Percentiles rank a stretch among this genome's conserved stretches.
phyloP scores from a whole-genome alignment of 2,329 filamentous ascomycete genomes.

The Rhinocladiella similis region DNA sequence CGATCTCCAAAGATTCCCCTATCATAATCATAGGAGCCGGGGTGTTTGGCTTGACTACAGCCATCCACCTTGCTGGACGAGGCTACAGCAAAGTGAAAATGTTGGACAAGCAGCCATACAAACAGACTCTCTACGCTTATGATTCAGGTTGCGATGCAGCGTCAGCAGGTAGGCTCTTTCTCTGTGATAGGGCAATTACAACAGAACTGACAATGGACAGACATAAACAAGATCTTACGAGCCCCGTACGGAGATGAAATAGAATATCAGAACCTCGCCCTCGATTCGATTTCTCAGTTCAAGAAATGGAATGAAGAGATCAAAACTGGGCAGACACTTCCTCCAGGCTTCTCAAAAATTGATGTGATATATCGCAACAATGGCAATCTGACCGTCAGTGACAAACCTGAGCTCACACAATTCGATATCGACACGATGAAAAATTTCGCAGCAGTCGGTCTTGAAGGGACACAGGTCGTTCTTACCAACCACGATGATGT shows the following conservation, averaged over 20 bases:
- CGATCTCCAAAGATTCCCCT: slow-evolving; percentile 30
- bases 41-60: slow-evolving; percentile 51
- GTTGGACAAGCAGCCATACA: slow-evolving; percentile 34
- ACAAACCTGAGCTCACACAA: neutral
- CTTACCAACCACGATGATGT: slow-evolving; percentile 33
- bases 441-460: slow-evolving; percentile 37
- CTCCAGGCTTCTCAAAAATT: slow-evolving; percentile 37
- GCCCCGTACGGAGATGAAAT: slow-evolving; percentile 42
- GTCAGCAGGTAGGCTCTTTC: slow-evolving; percentile 41
- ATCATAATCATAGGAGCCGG: slow-evolving; percentile 51
- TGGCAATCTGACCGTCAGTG: slow-evolving; percentile 30
- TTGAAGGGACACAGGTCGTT: slow-evolving; percentile 36
- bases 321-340: slow-evolving; percentile 36
- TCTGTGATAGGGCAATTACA: too few species aligned
- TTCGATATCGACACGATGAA: slow-evolving; percentile 41
- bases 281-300: slow-evolving; percentile 45
- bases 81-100: slow-evolving; percentile 51
- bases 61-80: slow-evolving; percentile 31
- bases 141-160: slow-evolving; percentile 44
- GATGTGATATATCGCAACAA: slow-evolving; percentile 43
- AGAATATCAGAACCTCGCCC: slow-evolving; percentile 48
- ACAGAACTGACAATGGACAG: slow-evolving; percentile 36
- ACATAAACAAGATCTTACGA: slow-evolving; percentile 35
- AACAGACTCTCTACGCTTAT: slow-evolving; percentile 44
- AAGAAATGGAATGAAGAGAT: slow-evolving; percentile 48